Evolutionary conservation across 129 eudicot species (phyloP).

Genomic region (Glebionis coronaria): DNA sequence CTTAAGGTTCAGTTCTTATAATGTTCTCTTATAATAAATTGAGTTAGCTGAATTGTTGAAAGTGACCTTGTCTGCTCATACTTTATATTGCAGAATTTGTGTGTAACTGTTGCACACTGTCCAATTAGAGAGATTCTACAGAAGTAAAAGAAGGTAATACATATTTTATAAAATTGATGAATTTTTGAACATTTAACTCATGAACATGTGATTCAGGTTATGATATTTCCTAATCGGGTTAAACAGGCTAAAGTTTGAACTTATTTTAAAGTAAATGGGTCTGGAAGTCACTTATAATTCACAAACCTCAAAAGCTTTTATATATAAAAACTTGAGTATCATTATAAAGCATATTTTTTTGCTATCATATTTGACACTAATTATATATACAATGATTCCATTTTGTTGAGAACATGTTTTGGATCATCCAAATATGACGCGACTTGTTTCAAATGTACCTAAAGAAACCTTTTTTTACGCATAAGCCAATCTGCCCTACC

Average conservation of each 20-base stretch:
- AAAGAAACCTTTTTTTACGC: too few relatives aligned
- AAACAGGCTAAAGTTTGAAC: neutral
- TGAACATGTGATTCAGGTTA: neutral
- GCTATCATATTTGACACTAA: too few relatives aligned
- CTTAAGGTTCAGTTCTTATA: constrained; percentile 51
- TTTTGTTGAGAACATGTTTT: too few relatives aligned
- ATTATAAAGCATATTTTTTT: too few relatives aligned
- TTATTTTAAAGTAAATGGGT: neutral
- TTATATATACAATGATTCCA: too few relatives aligned
- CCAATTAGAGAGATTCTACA: constrained; percentile 82
- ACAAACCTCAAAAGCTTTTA: too few relatives aligned
- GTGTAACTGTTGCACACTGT: constrained; percentile 89
- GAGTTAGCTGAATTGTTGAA: neutral
- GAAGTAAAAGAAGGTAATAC: constrained; percentile 58
- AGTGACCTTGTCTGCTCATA: neutral
- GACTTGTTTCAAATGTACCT: too few relatives aligned
- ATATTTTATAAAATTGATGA: neutral
- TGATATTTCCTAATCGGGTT: neutral
- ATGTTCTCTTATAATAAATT: neutral
- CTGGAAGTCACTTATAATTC: neutral
- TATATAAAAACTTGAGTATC: too few relatives aligned
- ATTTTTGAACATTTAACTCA: neutral
- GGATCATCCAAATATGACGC: too few relatives aligned
- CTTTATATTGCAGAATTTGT: constrained; percentile 60
- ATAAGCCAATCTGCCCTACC: too few relatives aligned